Conservation (phyloP, 192 early-diverging fungal species). For the Chytriomyces hyalinus region DNA sequence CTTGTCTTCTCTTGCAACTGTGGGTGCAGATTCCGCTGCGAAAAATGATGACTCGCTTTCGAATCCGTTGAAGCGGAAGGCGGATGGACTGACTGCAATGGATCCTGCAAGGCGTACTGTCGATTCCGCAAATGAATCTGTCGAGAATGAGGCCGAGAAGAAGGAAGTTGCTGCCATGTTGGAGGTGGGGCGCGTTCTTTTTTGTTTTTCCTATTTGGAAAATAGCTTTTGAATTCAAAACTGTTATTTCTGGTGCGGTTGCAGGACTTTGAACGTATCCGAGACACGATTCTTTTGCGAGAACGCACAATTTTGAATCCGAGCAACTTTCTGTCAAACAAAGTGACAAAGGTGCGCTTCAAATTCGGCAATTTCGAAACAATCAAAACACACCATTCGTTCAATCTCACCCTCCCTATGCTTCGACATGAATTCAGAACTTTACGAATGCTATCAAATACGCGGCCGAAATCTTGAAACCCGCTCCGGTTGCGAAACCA, state of each 20-base stretch:
- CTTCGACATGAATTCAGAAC: neutral
- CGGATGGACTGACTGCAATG: too few species aligned
- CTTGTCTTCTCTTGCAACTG: neutral
- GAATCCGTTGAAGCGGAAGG: too few species aligned
- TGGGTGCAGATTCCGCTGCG: too few species aligned
- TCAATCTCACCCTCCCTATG: neutral
- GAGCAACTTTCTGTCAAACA: constrained; percentile 26
- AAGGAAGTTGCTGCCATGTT: too few species aligned
- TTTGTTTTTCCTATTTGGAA: too few species aligned
- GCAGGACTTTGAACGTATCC: constrained; percentile 19
- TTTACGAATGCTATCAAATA: constrained; percentile 36
- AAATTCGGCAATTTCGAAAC: neutral
- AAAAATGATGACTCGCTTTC: too few species aligned
- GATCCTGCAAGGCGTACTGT: too few species aligned
- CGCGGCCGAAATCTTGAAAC: constrained; percentile 30
- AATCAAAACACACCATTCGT: neutral
- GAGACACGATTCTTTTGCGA: neutral
- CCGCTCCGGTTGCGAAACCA: neutral
- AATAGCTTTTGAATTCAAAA: too few species aligned
- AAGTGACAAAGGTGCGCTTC: constrained; percentile 14
- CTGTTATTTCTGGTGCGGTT: neutral
- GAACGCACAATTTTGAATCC: constrained; percentile 26
- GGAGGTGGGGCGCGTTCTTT: too few species aligned
- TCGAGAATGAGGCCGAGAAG: too few species aligned
- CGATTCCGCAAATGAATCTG: too few species aligned